Evolutionary conservation across 371 early-diverging fungal genomes (phyloP), one percentile per base, ranked within the genome.

Genomic region (Vairimorpha ceranae): DNA sequence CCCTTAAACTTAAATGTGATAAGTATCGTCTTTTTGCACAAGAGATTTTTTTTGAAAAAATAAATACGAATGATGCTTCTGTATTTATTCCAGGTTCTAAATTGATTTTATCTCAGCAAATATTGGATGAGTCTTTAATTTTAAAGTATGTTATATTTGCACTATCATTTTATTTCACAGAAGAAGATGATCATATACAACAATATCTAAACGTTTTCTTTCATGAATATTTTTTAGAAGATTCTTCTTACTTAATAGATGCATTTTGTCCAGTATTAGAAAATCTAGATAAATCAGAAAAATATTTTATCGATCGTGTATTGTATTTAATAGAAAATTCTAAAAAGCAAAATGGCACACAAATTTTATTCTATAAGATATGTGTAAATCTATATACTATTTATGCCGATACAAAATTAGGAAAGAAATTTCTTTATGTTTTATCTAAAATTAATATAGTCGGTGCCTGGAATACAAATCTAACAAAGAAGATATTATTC

Each of bases 151-250:
- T 65, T 36, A 63, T 0, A 41, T 72, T 64, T 43, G 56, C 64
- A 29, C 54, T 64, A 29, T 30, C 25, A 45, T 54, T 35, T 65
- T 74, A 74, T 52, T 77, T 67, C 33, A 15, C 17, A 27, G 77
- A 80, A 33, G 60, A 77, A n/a, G 56, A 76, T 38, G 68, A 67
- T 36, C 32, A 70, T 25, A 71, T 78, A 1, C 58, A 72, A 52
- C 74, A 74, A 45, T 78, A 75, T 59, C 56, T 75, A n/a, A 67
- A 33, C 30, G 36, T 74, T 29, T 70, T 75, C 52, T 70, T 75
- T 32, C 67, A 65, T 35, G 75, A 78, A 33, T 60, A 69, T 63
- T 77, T 77, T 51, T 30, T 12, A 12, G 30, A 35, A 12, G 60
- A 71, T 51, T 32, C 54, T 19, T 10, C 33, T 2, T 25, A 23